phyloP scores from a whole-genome alignment of 2,329 filamentous ascomycete genomes.

The Cyphellophora attinorum region DNA sequence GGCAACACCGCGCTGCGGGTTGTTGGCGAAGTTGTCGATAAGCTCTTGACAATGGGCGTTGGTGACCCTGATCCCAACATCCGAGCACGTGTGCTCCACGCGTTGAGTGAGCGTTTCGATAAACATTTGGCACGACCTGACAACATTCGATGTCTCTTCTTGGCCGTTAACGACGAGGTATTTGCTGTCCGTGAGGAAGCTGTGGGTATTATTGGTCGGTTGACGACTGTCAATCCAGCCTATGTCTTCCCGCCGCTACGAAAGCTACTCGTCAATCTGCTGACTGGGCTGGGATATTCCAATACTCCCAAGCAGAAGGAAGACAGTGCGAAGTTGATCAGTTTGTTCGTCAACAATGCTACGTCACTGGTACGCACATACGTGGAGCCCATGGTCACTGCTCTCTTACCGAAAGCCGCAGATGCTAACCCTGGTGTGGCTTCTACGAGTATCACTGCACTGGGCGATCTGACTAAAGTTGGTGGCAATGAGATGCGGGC shows the following conservation, averaged over 20 bases:
- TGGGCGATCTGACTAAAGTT: constrained; percentile 87
- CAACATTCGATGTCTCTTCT: constrained; percentile 90
- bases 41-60: constrained; percentile 85
- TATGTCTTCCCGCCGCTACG: constrained; percentile 94
- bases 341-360: constrained; percentile 84
- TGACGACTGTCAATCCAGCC: constrained; percentile 85
- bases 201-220: constrained; percentile 88
- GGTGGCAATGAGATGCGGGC: constrained; percentile 88
- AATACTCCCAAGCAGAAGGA: constrained; percentile 92
- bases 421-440: constrained; percentile 82
- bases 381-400: constrained; percentile 90
- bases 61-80: constrained; percentile 87
- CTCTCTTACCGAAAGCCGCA: constrained; percentile 83
- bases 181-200: constrained; percentile 89
- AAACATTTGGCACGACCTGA: constrained; percentile 94
- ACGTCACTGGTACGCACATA: constrained; percentile 91
- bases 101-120: constrained; percentile 88
- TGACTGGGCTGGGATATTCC: constrained; percentile 93
- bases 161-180: constrained; percentile 89
- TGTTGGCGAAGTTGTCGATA: constrained; percentile 95
- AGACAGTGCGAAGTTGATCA: constrained; percentile 88
- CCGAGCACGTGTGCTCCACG: constrained; percentile 74
- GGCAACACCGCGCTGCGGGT: constrained; percentile 95
- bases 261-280: constrained; percentile 88
- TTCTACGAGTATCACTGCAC: constrained; percentile 86